Evolutionary conservation across 805 yeast species (phyloP).

Genomic region (Cyberlindnera xylosilytica): DNA sequence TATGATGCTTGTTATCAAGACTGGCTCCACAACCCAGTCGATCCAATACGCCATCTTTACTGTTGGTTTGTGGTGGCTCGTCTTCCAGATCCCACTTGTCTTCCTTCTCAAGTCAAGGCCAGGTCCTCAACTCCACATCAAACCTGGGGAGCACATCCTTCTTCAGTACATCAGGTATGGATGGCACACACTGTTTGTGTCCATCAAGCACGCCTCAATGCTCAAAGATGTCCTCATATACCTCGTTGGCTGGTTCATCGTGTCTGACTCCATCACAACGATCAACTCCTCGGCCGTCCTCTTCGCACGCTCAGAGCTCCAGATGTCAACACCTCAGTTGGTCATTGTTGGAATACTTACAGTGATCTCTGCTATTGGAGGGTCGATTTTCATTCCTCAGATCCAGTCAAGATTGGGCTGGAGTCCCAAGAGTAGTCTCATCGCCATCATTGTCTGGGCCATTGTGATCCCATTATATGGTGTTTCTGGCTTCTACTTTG

Average conservation of each 20-base stretch:
- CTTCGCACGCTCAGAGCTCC: conserved; percentile 67
- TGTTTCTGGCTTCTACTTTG: conserved; percentile 57
- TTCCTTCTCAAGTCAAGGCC: conserved; percentile 45
- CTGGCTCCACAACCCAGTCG: conserved; percentile 38
- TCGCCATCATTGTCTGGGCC: conserved; percentile 56
- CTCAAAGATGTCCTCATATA: conserved; percentile 66
- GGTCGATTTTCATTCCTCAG: conserved; percentile 58
- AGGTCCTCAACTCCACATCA: conserved; percentile 33
- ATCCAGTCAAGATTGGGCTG: conserved; percentile 34
- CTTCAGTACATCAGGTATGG: conserved; percentile 49
- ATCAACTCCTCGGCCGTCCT: conserved; percentile 76
- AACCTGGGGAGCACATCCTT: conserved; percentile 13
- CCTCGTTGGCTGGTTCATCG: conserved; percentile 70
- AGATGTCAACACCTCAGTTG: conserved; percentile 64
- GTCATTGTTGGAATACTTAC: conserved; percentile 64
- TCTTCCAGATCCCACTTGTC: conserved; percentile 62
- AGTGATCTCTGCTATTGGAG: conserved; percentile 63
- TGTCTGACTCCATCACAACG: conserved; percentile 73
- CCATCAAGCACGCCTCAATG: conserved; percentile 57
- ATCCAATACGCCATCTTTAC: conserved; percentile 57
- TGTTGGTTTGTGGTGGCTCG: conserved; percentile 77
- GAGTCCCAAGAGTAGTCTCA: conserved; percentile 46
- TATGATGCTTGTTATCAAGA: conserved; percentile 43
- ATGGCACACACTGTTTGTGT: conserved; percentile 53
- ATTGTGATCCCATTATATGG: conserved; percentile 72